phyloP scores from a whole-genome alignment of 169 alveolate species.

The Babesia microti region DNA sequence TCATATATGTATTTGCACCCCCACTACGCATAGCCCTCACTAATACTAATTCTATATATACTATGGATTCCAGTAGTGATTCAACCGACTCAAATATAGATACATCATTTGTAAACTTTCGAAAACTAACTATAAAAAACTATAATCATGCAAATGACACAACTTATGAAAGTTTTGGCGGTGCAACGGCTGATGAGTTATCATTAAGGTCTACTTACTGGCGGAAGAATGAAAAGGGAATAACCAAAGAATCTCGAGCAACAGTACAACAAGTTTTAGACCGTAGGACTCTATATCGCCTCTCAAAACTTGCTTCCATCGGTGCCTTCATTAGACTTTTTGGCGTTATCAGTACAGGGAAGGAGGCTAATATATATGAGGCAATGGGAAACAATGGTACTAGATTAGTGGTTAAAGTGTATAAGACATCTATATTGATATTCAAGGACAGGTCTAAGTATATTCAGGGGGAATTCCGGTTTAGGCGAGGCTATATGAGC shows the following conservation, averaged over 20 bases:
- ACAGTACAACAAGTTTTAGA: slow-evolving; percentile 94
- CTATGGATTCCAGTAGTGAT: too few relatives aligned
- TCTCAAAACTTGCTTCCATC: slow-evolving; percentile 76
- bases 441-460: slow-evolving; percentile 97
- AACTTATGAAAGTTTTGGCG: background rate
- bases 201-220: too few relatives aligned
- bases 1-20: too few relatives aligned
- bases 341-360: slow-evolving; percentile 95
- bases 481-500: slow-evolving; percentile 85
- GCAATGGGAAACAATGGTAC: slow-evolving; percentile 35
- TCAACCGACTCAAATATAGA: too few relatives aligned
- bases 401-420: slow-evolving; percentile 92
- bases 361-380: slow-evolving; percentile 93
- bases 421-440: slow-evolving; percentile 92
- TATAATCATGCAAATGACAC: background rate
- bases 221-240: slow-evolving; percentile 54
- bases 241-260: slow-evolving; percentile 87
- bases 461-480: slow-evolving; percentile 97
- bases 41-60: too few relatives aligned
- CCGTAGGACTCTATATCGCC: slow-evolving; percentile 81
- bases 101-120: too few relatives aligned
- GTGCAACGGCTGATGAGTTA: background rate
- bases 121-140: too few relatives aligned
- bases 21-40: too few relatives aligned
- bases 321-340: slow-evolving; percentile 78